These are phyloP conservation scores for Penicillium sp. DNA, from an alignment of 2,329 filamentous ascomycete species.

Conservation along the genomic window DNA sequence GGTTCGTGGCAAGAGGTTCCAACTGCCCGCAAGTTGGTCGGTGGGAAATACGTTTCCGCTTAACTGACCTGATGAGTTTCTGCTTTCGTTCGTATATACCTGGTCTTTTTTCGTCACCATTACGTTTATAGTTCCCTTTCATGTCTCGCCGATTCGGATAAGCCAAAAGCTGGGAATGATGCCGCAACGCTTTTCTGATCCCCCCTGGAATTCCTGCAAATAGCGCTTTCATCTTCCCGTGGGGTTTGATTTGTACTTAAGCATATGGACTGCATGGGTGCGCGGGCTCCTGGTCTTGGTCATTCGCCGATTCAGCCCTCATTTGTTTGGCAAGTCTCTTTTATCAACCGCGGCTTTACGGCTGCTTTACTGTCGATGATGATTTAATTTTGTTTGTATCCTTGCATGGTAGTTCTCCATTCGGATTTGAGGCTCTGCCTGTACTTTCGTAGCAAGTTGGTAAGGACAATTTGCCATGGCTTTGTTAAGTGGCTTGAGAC, in stretches of 20 bases:
- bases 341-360: no score
- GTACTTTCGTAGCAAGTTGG: no score
- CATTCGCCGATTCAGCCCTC: not conserved
- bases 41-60: conserved; percentile 66
- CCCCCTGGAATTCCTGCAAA: conserved; percentile 12
- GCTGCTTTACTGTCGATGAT: no score
- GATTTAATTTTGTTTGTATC: no score
- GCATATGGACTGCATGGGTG: conserved; percentile 10
- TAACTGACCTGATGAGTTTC: conserved; percentile 17
- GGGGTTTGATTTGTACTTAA: conserved; percentile 12
- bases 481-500: no score
- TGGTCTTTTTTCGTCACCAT: conserved; percentile 5
- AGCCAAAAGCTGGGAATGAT: conserved; percentile 2
- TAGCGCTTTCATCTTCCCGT: conserved; percentile 17
- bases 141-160: conserved; percentile 1
- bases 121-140: conserved; percentile 5
- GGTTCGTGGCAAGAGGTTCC: conserved; percentile 62
- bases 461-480: no score
- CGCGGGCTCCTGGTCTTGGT: not conserved
- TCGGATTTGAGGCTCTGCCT: no score
- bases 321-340: not conserved
- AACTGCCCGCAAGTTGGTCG: conserved; percentile 60
- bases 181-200: conserved; percentile 1
- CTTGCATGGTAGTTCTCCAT: no score
- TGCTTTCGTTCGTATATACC: conserved; percentile 17